These are phyloP conservation scores for Firmiana major DNA, from an alignment of 345 rosid species.

Conservation along the genomic window DNA sequence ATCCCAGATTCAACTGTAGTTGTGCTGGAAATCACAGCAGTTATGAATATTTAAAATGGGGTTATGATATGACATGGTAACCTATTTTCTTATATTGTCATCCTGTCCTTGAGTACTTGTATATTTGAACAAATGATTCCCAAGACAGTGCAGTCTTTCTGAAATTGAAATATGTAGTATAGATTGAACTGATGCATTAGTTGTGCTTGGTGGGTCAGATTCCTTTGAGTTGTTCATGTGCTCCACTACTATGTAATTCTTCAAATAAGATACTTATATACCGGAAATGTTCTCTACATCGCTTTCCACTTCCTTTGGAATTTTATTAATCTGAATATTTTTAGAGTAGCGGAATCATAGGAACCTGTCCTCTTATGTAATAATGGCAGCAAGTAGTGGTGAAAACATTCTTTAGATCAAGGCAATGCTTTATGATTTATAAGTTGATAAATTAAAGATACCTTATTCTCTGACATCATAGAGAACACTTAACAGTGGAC, in stretches of 20 bases:
- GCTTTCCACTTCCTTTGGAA: background rate
- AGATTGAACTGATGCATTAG: background rate
- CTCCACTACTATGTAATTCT: background rate
- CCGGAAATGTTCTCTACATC: background rate
- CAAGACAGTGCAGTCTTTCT: background rate
- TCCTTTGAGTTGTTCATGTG: background rate
- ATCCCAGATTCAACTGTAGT: background rate
- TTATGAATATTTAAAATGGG: background rate
- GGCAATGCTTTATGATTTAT: background rate
- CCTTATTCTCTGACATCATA: background rate
- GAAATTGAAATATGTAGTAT: background rate
- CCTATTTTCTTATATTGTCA: background rate
- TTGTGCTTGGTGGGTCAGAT: background rate
- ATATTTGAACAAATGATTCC: background rate
- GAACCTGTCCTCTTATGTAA: background rate
- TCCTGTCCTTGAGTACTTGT: background rate
- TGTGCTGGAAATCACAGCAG: background rate
- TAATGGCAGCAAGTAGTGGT: background rate
- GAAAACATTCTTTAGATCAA: background rate
- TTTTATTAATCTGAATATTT: background rate
- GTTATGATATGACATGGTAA: background rate
- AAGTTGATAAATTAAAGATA: background rate
- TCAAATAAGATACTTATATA: background rate
- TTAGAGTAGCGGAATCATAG: background rate
- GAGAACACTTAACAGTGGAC: background rate